A percentile compares a stretch with the other conserved stretches of the same genome.
These are phyloP conservation scores for Lentinus tigrinus DNA, from an alignment of 768 basidiomycete species.

Conservation along the genomic window DNA sequence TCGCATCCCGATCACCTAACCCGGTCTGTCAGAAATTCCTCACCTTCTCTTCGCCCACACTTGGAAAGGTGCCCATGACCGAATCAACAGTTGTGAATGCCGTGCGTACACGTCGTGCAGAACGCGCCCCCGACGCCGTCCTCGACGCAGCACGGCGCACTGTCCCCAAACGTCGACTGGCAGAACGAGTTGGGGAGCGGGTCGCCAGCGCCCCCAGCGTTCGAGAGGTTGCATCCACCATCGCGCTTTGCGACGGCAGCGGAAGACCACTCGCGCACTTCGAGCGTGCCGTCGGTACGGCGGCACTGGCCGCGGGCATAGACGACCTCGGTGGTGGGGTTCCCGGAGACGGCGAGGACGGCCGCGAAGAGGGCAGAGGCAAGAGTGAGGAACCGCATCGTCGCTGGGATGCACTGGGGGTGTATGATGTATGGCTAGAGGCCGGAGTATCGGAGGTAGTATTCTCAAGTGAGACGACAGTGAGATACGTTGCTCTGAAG, in stretches of 20 bases:
- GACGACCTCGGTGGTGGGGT: neutral
- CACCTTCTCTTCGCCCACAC: too few species aligned
- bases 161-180: constrained; percentile 74
- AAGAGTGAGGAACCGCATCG: constrained; percentile 16
- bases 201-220: constrained; percentile 73
- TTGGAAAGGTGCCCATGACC: too few species aligned
- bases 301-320: constrained; percentile 61
- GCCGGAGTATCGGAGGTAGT: too few species aligned
- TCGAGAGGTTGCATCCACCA: constrained; percentile 52
- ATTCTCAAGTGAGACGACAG: too few species aligned
- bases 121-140: constrained; percentile 64
- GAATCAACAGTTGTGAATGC: neutral
- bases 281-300: constrained; percentile 73
- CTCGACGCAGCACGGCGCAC: constrained; percentile 55
- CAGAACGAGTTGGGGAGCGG: constrained; percentile 58
- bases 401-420: too few species aligned
- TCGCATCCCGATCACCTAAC: too few species aligned
- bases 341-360: constrained; percentile 28
- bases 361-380: constrained; percentile 32
- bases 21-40: too few species aligned
- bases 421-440: too few species aligned
- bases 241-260: constrained; percentile 46
- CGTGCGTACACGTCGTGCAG: constrained; percentile 20
- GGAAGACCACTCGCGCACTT: constrained; percentile 71
- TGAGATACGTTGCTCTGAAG: too few species aligned